Percentiles rank a stretch among this genome's conserved stretches.
Evolutionary conservation across 108 stramenopile species (phyloP).

Genomic region (Nitzschia inconspicua): DNA sequence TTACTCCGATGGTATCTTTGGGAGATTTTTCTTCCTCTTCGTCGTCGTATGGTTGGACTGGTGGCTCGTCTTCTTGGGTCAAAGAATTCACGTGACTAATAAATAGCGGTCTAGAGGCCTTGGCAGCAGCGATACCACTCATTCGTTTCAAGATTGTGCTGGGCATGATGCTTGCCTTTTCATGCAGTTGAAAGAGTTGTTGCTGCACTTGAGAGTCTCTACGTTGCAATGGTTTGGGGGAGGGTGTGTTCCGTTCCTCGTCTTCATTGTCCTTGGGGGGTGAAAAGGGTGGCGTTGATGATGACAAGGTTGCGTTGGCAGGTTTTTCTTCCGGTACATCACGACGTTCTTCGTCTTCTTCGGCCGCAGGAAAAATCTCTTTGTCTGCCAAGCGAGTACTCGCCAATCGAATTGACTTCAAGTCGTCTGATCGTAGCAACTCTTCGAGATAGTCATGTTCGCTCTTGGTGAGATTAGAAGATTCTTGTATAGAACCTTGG

Average conservation of each 20-base stretch:
- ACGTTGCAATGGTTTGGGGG: background rate
- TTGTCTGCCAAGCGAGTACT: constrained; percentile 23
- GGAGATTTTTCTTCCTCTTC: background rate
- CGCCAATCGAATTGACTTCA: constrained; percentile 27
- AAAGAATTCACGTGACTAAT: background rate
- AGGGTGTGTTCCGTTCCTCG: background rate
- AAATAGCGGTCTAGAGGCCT: background rate
- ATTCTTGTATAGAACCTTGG: background rate
- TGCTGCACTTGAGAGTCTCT: constrained; percentile 35
- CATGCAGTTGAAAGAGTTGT: constrained; percentile 35
- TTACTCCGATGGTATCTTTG: background rate
- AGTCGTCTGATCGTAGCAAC: constrained; percentile 28
- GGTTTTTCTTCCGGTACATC: background rate
- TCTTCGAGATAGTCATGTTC: constrained; percentile 24
- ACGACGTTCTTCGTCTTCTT: background rate
- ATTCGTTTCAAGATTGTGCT: constrained; percentile 21
- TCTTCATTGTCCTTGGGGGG: background rate
- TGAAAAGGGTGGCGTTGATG: background rate
- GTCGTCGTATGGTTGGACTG: background rate
- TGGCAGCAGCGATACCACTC: constrained; percentile 2
- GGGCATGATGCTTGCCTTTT: constrained; percentile 22
- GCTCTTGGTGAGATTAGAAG: constrained; percentile 16
- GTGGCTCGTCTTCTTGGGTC: constrained; percentile 1
- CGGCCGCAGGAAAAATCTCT: constrained; percentile 24
- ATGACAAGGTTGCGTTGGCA: no score